Conservation (phyloP, 805 yeast genomes). For the Hanseniaspora osmophila region DNA sequence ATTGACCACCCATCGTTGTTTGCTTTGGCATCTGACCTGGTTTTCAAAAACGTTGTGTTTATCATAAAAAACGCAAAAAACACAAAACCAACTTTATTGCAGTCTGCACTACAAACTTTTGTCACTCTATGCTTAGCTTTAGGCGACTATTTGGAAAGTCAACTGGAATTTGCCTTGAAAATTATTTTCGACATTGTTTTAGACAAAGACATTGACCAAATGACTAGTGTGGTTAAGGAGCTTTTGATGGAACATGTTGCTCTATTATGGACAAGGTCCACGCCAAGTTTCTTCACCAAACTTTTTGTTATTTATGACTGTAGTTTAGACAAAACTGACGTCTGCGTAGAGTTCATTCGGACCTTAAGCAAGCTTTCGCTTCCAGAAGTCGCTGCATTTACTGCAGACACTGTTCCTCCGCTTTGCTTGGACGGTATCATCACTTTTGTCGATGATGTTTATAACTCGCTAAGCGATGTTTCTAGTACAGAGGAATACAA, state of each 20-base stretch:
- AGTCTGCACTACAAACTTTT: conserved; percentile 62
- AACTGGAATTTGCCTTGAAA: conserved; percentile 59
- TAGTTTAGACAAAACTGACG: conserved; percentile 71
- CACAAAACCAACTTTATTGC: conserved; percentile 60
- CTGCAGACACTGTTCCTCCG: conserved; percentile 85
- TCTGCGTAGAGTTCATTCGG: conserved; percentile 52
- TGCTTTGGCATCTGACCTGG: conserved; percentile 56
- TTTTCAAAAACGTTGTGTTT: conserved; percentile 76
- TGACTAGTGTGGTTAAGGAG: conserved; percentile 47
- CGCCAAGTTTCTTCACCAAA: conserved; percentile 57
- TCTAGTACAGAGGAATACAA: conserved; percentile 11
- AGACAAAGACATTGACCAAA: conserved; percentile 9
- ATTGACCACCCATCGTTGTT: conserved; percentile 50
- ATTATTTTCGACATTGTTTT: conserved; percentile 45
- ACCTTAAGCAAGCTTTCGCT: conserved; percentile 64
- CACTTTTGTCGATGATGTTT: conserved; percentile 49
- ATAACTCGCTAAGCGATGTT: conserved; percentile 27
- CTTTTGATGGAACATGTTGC: conserved; percentile 74
- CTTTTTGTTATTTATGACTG: conserved; percentile 80
- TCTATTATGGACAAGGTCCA: conserved; percentile 61
- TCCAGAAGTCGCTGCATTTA: conserved; percentile 68
- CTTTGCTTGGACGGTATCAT: conserved; percentile 80
- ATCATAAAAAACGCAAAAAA: conserved; percentile 45
- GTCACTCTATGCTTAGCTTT: conserved; percentile 56
- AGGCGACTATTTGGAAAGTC: conserved; percentile 55